A percentile compares a stretch with the other conserved stretches of the same genome.
phyloP scores from a whole-genome alignment of 2,329 filamentous ascomycete species.

The Coniochaeta sp. region DNA sequence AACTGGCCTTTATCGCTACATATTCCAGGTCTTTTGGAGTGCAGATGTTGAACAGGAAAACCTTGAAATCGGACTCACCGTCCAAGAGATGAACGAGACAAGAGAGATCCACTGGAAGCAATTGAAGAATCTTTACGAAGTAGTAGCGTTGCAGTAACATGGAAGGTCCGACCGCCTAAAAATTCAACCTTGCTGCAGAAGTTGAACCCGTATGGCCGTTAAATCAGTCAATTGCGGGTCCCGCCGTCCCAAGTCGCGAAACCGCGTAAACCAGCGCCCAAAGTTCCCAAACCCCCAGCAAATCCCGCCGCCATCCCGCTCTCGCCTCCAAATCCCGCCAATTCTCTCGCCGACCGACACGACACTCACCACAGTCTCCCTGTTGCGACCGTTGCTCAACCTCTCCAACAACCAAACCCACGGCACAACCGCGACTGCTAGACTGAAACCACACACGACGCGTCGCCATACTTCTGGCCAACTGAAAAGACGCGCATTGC shows the following conservation, averaged over 20 bases:
- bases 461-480: not conserved
- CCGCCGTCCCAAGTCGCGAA: slow-evolving; percentile 1
- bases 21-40: too few species aligned
- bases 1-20: too few species aligned
- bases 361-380: not conserved
- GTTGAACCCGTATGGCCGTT: not conserved
- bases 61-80: too few species aligned
- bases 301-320: too few species aligned
- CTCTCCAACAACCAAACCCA: not conserved
- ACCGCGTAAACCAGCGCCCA: slow-evolving; percentile 2
- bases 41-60: too few species aligned
- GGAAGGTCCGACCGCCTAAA: too few species aligned
- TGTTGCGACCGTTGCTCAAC: not conserved
- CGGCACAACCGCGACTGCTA: not conserved
- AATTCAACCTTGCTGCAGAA: not conserved
- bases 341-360: not conserved
- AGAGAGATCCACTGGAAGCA: too few species aligned
- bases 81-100: too few species aligned
- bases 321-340: slow-evolving; percentile 1
- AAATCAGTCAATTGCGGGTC: not conserved
- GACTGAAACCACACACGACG: not conserved
- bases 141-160: too few species aligned
- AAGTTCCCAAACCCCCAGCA: not conserved
- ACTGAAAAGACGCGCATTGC: not conserved
- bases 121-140: too few species aligned